A percentile compares a stretch with the other conserved stretches of the same genome.
These are phyloP conservation scores for Sphaerostilbella broomeana DNA, from an alignment of 2,329 filamentous ascomycete genomes.

Conservation along the genomic window DNA sequence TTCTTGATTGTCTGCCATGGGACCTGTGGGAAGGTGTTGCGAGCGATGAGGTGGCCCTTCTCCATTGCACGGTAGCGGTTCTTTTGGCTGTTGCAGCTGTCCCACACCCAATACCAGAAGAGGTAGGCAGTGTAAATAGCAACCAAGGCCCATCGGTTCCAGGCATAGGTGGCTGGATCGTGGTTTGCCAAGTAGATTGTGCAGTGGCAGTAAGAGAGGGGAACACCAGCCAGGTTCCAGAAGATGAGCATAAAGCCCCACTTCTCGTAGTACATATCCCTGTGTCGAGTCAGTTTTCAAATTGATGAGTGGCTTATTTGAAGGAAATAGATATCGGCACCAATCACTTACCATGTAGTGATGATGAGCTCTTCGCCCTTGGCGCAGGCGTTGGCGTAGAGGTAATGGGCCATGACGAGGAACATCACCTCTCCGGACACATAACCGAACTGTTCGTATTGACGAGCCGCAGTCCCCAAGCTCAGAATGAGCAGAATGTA, in stretches of 20 bases:
- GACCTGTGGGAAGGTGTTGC: constrained; percentile 83
- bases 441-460: constrained; percentile 80
- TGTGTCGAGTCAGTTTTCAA: constrained; percentile 14
- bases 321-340: no score
- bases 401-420: constrained; percentile 80
- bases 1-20: constrained; percentile 80
- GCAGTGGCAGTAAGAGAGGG: constrained; percentile 88
- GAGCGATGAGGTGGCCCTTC: constrained; percentile 60
- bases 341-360: constrained; percentile 63
- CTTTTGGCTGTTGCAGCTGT: constrained; percentile 88
- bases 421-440: constrained; percentile 80
- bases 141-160: constrained; percentile 62
- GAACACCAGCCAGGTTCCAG: constrained; percentile 91
- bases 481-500: constrained; percentile 79
- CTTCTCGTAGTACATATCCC: constrained; percentile 95
- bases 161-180: constrained; percentile 67
- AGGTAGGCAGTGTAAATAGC: constrained; percentile 66
- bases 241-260: constrained; percentile 98
- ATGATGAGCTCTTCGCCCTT: constrained; percentile 90
- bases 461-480: constrained; percentile 68
- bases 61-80: constrained; percentile 82
- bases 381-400: constrained; percentile 86
- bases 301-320: background rate
- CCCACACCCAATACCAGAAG: constrained; percentile 86
- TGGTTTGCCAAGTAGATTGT: constrained; percentile 85